These are phyloP conservation scores for Botryotinia narcissicola DNA, from an alignment of 2,329 filamentous ascomycete species.

Conservation along the genomic window DNA sequence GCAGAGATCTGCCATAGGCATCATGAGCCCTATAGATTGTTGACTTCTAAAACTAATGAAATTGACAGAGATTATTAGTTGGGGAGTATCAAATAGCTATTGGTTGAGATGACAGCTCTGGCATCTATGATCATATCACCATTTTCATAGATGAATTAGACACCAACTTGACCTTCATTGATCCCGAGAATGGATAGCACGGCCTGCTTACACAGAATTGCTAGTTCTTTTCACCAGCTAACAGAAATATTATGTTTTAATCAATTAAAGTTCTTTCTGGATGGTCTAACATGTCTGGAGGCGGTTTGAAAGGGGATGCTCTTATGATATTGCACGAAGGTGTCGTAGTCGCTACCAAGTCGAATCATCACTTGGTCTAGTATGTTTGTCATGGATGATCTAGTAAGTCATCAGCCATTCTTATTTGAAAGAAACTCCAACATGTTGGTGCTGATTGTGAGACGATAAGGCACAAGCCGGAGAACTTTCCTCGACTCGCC, in stretches of 20 bases:
- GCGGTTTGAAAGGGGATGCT: too few species aligned
- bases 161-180: neutral
- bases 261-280: neutral
- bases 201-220: neutral
- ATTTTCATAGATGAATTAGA: neutral
- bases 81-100: too few species aligned
- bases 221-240: neutral
- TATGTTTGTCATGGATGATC: neutral
- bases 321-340: neutral
- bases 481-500: neutral
- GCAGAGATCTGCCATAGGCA: too few species aligned
- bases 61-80: too few species aligned
- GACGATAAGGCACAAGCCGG: neutral
- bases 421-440: neutral
- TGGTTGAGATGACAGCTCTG: neutral
- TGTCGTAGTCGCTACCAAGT: neutral
- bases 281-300: neutral
- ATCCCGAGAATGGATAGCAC: neutral
- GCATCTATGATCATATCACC: neutral
- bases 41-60: too few species aligned
- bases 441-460: neutral
- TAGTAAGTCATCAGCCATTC: neutral
- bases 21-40: too few species aligned
- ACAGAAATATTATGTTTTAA: neutral
- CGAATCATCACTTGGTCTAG: neutral